These are phyloP conservation scores for Lachancea waltii DNA, from an alignment of 805 yeast genomes.

Conservation along the genomic window DNA sequence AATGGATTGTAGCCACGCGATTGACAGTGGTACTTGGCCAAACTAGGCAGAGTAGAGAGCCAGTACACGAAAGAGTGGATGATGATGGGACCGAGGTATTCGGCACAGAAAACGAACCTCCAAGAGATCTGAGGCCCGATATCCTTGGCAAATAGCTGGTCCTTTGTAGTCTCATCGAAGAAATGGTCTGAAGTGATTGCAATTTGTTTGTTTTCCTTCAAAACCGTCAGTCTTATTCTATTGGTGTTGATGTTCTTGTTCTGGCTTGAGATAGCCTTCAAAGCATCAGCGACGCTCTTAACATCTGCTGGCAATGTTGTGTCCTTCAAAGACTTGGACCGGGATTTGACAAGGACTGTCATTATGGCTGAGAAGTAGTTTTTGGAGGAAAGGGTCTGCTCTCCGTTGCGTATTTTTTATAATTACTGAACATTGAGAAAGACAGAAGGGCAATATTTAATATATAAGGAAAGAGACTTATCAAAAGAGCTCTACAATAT, in stretches of 20 bases:
- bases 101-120: conserved; percentile 83
- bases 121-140: conserved; percentile 90
- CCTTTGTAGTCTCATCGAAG: conserved; percentile 32
- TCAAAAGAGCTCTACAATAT: too few species aligned
- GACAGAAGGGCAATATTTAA: too few species aligned
- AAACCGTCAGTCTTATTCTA: conserved; percentile 51
- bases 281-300: conserved; percentile 40
- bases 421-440: too few species aligned
- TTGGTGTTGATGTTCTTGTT: conserved; percentile 39
- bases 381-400: too few species aligned
- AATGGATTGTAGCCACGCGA: conserved; percentile 16
- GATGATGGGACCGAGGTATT: conserved; percentile 83
- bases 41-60: conserved; percentile 20
- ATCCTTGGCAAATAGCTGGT: conserved; percentile 66
- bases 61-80: conserved; percentile 67
- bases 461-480: too few species aligned
- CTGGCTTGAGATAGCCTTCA: conserved; percentile 37
- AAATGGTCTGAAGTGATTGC: conserved; percentile 23
- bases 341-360: conserved; percentile 46
- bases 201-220: conserved; percentile 30
- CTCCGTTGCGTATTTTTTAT: too few species aligned
- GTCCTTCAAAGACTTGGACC: conserved; percentile 52
- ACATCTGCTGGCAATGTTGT: conserved; percentile 35
- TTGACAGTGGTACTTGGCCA: conserved; percentile 12
- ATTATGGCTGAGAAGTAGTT: background rate